Evolutionary conservation across 345 rosid genomes (phyloP).

Genomic region (Corchorus capsularis): DNA sequence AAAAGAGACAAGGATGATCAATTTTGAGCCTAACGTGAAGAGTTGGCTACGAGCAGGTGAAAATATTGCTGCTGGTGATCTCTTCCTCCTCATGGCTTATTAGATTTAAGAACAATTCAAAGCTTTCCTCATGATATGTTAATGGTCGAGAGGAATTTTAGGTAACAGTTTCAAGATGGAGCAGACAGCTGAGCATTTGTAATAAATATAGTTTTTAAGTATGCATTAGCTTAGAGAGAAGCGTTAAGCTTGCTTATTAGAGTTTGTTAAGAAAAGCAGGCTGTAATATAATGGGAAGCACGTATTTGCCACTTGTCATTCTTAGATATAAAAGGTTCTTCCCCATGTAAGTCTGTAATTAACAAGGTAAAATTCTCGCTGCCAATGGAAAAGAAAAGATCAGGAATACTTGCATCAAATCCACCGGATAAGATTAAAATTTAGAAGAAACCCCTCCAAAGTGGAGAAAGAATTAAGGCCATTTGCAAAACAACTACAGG

Average conservation of each 20-base stretch:
- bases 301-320: too few relatives aligned
- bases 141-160: background rate
- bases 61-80: background rate
- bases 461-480: too few relatives aligned
- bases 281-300: too few relatives aligned
- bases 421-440: too few relatives aligned
- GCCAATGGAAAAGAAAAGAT: too few relatives aligned
- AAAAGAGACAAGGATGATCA: constrained; percentile 40
- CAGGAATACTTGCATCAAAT: too few relatives aligned
- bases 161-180: background rate
- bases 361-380: too few relatives aligned
- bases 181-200: background rate
- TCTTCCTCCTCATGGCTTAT: background rate
- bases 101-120: background rate
- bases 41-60: constrained; percentile 28
- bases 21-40: constrained; percentile 47
- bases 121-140: background rate
- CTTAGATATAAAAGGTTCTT: too few relatives aligned
- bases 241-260: background rate
- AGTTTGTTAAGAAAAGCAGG: too few relatives aligned
- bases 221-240: background rate
- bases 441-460: too few relatives aligned
- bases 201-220: background rate
- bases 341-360: too few relatives aligned
- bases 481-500: background rate